Base-by-base conservation (phyloP, 2,329 filamentous ascomycete genomes). In the Tolypocladium ovalisporum region DNA sequence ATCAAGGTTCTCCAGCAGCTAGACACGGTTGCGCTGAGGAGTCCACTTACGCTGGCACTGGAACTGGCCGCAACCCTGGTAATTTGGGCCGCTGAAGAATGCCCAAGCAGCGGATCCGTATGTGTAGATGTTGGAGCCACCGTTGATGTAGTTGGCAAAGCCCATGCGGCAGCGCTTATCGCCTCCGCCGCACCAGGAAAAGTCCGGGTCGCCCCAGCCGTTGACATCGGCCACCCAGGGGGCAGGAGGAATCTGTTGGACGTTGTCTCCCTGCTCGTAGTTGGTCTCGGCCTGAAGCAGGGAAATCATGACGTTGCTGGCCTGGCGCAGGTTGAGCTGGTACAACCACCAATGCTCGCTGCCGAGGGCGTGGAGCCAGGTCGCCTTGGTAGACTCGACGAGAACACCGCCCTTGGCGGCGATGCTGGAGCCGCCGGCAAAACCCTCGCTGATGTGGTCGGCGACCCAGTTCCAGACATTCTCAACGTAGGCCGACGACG, bases 301-400 rank as follows among this genome's bases (percentile, higher is more conserved):
- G 17, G 74, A 74, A 17, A 79, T 70, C 56, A 79, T 72, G 10
- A 83, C 74, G 59, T 81, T 80, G 56, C 71, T 64, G 1, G 80
- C 79, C 39, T 71, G 68, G 53, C 73, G 70, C 55, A 83, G 67
- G 60, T 82, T 79, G 61, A 83, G 77, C 67, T 84, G 79, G 69
- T 84, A 85, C 53, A 84, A 67, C 66, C 77, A 77, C 68, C 76
- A 78, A 66, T 85, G 82, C 70, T 85, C 82, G 52, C 73, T 78
- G 3, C 81, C 78, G 52, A 68, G 36, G 7, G 63, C 67, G 49
- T 66, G 62, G 39, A 84, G 68, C 81, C 81, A 84, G 27, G 75
- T 79, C 2, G 77, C 76, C 8, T 71, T 69, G 19, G 72, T 74
- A 19, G 73, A 74, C 61, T 81, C 75, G 44, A 79, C 68, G 2